Percentiles rank a stretch among this genome's conserved stretches.
Conservation (phyloP, 768 basidiomycete species). For the Russula griseocarnosa region DNA sequence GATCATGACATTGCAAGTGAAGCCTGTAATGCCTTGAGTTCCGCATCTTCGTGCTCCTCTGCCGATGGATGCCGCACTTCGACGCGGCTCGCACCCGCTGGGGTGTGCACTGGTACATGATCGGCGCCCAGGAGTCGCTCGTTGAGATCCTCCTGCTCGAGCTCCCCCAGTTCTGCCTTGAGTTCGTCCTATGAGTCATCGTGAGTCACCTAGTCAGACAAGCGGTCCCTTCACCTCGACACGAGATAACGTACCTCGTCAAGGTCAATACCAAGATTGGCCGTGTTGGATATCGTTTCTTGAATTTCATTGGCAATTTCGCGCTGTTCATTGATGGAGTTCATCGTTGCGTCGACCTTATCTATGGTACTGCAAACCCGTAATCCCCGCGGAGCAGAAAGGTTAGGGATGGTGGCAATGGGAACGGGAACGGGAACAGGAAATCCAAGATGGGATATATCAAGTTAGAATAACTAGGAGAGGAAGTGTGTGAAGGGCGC, state of each 20-base stretch:
- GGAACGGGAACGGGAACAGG: not conserved
- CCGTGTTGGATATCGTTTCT: conserved; percentile 76
- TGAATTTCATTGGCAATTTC: conserved; percentile 91
- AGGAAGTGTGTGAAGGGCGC: not conserved
- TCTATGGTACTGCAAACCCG: conserved; percentile 59
- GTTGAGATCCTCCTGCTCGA: conserved; percentile 88
- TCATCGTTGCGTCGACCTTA: conserved; percentile 89
- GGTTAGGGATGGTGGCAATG: not conserved
- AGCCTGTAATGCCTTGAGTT: conserved; percentile 86
- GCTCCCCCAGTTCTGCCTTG: conserved; percentile 70
- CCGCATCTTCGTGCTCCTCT: conserved; percentile 89
- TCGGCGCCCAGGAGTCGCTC: conserved; percentile 82
- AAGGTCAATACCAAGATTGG: conserved; percentile 48
- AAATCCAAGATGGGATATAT: not conserved
- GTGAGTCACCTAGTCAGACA: not conserved
- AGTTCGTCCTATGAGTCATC: conserved; percentile 64
- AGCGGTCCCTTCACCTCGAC: not conserved
- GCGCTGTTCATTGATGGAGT: conserved; percentile 81
- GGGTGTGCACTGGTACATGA: conserved; percentile 82
- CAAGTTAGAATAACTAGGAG: not conserved
- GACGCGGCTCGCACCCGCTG: conserved; percentile 48
- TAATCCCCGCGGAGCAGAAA: not conserved
- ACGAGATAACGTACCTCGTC: conserved; percentile 63
- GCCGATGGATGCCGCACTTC: conserved; percentile 41
- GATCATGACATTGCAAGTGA: conserved; percentile 66